phyloP scores from a whole-genome alignment of 2,329 filamentous ascomycete species.

The Aureobasidium melanogenum region DNA sequence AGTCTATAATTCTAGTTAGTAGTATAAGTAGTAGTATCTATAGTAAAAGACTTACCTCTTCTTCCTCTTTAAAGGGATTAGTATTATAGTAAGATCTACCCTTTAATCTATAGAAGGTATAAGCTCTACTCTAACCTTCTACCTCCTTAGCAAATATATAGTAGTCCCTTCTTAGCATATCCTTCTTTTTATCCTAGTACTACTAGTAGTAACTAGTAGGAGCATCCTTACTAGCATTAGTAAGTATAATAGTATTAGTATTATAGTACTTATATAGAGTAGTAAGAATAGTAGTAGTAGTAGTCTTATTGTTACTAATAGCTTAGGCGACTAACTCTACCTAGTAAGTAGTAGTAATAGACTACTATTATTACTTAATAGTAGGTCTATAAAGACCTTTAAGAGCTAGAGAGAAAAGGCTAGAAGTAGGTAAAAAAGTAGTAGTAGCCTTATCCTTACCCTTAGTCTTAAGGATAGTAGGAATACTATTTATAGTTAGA shows the following conservation, averaged over 20 bases:
- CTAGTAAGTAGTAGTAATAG: neutral
- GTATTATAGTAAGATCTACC: neutral
- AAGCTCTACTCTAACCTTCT: neutral
- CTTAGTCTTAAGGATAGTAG: neutral
- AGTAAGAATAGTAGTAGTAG: neutral
- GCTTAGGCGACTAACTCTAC: neutral
- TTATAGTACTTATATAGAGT: neutral
- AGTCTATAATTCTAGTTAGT: no score
- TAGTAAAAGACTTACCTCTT: no score
- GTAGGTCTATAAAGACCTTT: neutral
- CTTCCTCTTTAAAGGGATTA: neutral
- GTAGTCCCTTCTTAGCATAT: neutral
- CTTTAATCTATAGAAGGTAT: neutral
- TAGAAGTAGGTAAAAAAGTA: neutral
- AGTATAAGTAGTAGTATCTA: no score
- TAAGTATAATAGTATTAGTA: neutral
- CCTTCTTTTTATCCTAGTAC: neutral
- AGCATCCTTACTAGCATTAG: neutral
- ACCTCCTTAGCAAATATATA: neutral
- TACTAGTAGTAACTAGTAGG: neutral
- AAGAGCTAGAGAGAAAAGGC: neutral
- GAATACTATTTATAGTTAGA: no score
- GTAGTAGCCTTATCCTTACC: neutral
- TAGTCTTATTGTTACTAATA: neutral
- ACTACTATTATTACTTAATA: neutral